A percentile compares a stretch with the other conserved stretches of the same genome.
Evolutionary conservation across 23 red algal species (phyloP).

Genomic region (Gracilariopsis chorda): DNA sequence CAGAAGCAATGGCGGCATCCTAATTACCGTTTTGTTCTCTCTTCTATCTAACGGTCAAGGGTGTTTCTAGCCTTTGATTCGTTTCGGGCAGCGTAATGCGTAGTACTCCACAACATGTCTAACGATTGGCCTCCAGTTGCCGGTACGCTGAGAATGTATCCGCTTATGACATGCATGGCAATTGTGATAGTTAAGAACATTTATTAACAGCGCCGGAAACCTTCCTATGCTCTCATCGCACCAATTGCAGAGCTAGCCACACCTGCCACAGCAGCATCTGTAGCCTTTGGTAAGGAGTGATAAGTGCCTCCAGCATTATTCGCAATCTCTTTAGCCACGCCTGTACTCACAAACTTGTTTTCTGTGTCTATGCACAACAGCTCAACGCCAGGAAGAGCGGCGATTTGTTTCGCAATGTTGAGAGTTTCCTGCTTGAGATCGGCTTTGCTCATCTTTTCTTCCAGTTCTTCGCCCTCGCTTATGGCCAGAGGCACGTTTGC

Average conservation of each 20-base stretch:
- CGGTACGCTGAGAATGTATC: too few species aligned
- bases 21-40: too few species aligned
- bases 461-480: conserved; percentile 75
- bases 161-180: too few species aligned
- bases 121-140: too few species aligned
- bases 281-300: conserved; percentile 94
- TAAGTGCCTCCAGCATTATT: conserved; percentile 83
- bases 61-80: too few species aligned
- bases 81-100: too few species aligned
- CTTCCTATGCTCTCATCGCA: conserved; percentile 27
- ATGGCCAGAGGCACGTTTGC: conserved; percentile 91
- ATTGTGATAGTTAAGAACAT: not conserved
- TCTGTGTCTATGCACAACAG: conserved; percentile 96
- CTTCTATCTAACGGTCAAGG: too few species aligned
- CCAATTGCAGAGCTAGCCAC: conserved; percentile 89
- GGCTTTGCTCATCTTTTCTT: conserved; percentile 92
- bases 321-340: conserved; percentile 95
- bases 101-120: too few species aligned
- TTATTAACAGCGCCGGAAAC: not conserved
- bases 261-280: conserved; percentile 85
- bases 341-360: conserved; percentile 99
- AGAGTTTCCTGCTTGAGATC: conserved; percentile 97
- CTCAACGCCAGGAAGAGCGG: conserved; percentile 61
- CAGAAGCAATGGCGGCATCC: too few species aligned
- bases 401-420: conserved; percentile 78